phyloP scores from a whole-genome alignment of 1,284 basidiomycete species.

The Neotropicomus parvogracilis region DNA sequence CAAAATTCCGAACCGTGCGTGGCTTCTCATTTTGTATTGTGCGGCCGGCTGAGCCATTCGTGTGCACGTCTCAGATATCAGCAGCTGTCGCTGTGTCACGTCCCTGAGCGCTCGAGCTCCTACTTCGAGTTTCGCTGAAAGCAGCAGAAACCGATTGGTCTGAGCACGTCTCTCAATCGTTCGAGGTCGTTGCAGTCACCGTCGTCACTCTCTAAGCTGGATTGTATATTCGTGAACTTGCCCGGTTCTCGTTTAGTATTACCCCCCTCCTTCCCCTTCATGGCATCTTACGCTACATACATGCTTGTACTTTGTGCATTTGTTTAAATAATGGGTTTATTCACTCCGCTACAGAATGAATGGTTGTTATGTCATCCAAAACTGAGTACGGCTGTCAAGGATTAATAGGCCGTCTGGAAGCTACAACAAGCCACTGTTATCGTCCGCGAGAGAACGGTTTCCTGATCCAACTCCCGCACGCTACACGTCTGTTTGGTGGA shows the following conservation, averaged over 20 bases:
- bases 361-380: too few relatives aligned
- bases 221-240: slow-evolving; percentile 16
- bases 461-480: too few relatives aligned
- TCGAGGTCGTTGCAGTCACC: slow-evolving; percentile 5
- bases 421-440: too few relatives aligned
- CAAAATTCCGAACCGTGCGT: slow-evolving; percentile 84
- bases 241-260: slow-evolving; percentile 18
- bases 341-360: background rate
- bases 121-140: slow-evolving; percentile 66
- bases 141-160: slow-evolving; percentile 1
- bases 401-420: background rate
- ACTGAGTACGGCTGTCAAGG: too few relatives aligned
- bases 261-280: slow-evolving; percentile 15
- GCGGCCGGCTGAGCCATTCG: slow-evolving; percentile 15
- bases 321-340: slow-evolving; percentile 5
- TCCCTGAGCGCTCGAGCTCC: slow-evolving; percentile 52
- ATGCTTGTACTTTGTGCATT: slow-evolving; percentile 18
- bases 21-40: slow-evolving; percentile 6
- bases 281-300: slow-evolving; percentile 21
- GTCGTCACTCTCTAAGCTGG: slow-evolving; percentile 3
- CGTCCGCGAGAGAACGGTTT: too few relatives aligned
- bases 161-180: background rate
- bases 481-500: too few relatives aligned
- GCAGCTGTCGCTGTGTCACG: slow-evolving; percentile 57
- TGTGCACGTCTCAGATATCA: slow-evolving; percentile 49